These are phyloP conservation scores for Hylodesmum podocarpum DNA, from an alignment of 306 rosid genomes.

Conservation along the genomic window DNA sequence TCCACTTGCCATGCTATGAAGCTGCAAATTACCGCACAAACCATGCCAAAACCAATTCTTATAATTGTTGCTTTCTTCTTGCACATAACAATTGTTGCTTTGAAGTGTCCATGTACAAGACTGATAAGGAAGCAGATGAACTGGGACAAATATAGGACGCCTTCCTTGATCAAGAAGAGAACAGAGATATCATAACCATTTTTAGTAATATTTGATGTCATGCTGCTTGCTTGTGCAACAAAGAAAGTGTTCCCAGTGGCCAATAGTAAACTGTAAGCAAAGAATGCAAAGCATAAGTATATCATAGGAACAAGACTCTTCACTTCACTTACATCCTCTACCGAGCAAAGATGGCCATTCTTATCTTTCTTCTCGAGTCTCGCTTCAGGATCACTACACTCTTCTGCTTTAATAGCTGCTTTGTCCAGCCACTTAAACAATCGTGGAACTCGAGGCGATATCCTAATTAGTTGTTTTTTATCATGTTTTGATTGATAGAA, in stretches of 20 bases:
- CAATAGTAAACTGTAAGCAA: not conserved
- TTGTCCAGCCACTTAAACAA: not conserved
- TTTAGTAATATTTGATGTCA: not conserved
- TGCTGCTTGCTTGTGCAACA: not conserved
- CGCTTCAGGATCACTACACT: not conserved
- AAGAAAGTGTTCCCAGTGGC: conserved; percentile 6
- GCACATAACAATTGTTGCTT: not conserved
- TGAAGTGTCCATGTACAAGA: too few relatives aligned
- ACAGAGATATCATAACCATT: not conserved
- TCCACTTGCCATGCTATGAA: not conserved
- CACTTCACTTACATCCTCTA: not conserved
- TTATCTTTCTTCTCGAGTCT: not conserved
- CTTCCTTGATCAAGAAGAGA: not conserved
- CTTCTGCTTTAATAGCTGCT: not conserved
- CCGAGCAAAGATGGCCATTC: not conserved
- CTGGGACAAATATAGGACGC: fast-evolving
- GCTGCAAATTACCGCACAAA: conserved; percentile 12
- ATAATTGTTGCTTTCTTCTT: not conserved
- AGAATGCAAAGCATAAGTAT: not conserved
- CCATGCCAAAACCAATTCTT: not conserved
- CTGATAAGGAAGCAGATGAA: not conserved
- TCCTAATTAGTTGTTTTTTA: not conserved
- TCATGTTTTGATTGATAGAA: not conserved
- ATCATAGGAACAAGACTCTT: not conserved
- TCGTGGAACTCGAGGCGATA: not conserved